These are phyloP conservation scores for Kodamaea neixiangensis DNA, from an alignment of 805 yeast species.

Conservation along the genomic window DNA sequence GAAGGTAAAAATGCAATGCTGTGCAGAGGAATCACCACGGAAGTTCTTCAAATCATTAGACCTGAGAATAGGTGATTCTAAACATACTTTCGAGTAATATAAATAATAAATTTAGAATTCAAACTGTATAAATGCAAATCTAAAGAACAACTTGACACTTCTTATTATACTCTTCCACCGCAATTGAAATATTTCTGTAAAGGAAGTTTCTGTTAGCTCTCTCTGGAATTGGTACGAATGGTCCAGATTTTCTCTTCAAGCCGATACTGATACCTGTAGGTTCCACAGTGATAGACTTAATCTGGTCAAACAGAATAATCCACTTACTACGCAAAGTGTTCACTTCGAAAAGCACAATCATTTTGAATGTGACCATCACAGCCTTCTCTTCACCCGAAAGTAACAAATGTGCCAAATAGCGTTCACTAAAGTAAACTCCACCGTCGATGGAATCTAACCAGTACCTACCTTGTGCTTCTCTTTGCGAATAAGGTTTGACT, in stretches of 20 bases:
- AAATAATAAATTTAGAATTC: background rate
- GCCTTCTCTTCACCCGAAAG: constrained; percentile 79
- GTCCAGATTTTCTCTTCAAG: constrained; percentile 51
- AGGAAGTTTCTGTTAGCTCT: constrained; percentile 60
- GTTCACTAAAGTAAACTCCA: constrained; percentile 70
- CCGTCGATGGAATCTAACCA: constrained; percentile 87
- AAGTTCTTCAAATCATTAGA: constrained; percentile 45
- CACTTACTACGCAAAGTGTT: constrained; percentile 65
- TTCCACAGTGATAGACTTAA: constrained; percentile 74
- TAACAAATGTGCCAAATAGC: constrained; percentile 81
- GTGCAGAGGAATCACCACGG: constrained; percentile 44
- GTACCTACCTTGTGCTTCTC: constrained; percentile 92
- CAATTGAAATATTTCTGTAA: constrained; percentile 72
- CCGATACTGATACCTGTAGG: constrained; percentile 74
- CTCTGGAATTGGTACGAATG: constrained; percentile 80
- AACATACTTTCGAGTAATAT: constrained; percentile 11
- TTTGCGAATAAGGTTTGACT: constrained; percentile 69
- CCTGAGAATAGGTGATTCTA: constrained; percentile 48
- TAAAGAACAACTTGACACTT: constrained; percentile 53
- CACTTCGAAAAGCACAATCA: constrained; percentile 68
- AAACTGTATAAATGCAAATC: background rate
- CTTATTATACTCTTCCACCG: constrained; percentile 79
- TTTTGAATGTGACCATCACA: constrained; percentile 70
- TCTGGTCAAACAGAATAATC: constrained; percentile 64
- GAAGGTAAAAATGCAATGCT: constrained; percentile 56